Base-by-base conservation (phyloP, 148 eudicot species). In the Dianthus caryophyllus region DNA sequence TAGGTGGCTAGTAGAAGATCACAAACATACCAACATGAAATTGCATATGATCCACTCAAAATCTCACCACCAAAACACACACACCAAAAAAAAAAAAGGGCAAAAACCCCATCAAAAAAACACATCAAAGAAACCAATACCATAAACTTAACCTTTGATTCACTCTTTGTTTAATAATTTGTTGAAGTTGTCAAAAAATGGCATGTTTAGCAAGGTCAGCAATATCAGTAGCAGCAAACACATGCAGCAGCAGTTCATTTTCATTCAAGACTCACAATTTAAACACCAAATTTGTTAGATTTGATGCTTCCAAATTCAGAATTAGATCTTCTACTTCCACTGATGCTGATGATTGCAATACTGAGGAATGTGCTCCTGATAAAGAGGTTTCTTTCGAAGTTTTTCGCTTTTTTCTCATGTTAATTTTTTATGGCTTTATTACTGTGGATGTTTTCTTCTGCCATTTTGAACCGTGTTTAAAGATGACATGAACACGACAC, bases 361-460 rank as follows among this genome's bases (percentile, higher is more conserved):
- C 64, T 43, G 96, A 93, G 79, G 98, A 93, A 69, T 93, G 98
- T 68, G 96, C 98, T 43, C 98, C 98, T 61, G 96, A 93, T 39
- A 93, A 93, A 75, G 98, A 93, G 98, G 98, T 93, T 53, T 31
- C 12, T 66, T n/a, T 63, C 51, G 9, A 36, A 13, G 22, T 27
- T 49, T 0, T 20, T 47, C 26, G 33, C n/a, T 33, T 24, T 14
- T 12, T 59, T 18, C 27, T 25, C 12, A 22, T 11, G 11, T 43
- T 57, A 17, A 41, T n/a, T n/a, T n/a, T n/a, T n/a, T n/a, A n/a
- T n/a, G n/a, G n/a, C n/a, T n/a, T n/a, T n/a, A 33, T 7, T 33
- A 33, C 38, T 33, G 38, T 33, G 3, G 3, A 33, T 33, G 38
- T 33, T 33, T 33, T 2, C 4, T 33, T 33, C 7, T 33, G 7